Percentiles rank a stretch among this genome's conserved stretches.
Conservation (phyloP, 345 rosid species). For the Aethionema arabicum region DNA sequence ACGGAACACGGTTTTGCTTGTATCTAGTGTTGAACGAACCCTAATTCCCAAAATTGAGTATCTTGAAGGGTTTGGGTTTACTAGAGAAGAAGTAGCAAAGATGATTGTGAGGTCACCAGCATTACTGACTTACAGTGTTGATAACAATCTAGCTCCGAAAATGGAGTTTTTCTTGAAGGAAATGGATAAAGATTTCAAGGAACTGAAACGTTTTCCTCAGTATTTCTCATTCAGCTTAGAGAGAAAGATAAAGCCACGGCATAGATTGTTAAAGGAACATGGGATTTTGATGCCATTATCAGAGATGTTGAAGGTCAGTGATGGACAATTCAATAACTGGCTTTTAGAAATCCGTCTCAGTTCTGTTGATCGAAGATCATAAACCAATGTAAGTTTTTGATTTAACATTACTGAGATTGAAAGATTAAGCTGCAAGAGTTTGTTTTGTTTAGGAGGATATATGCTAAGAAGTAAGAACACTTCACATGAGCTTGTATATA, state of each 20-base stretch:
- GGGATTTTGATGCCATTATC: slow-evolving; percentile 59
- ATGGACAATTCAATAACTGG: slow-evolving; percentile 63
- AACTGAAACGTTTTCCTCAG: slow-evolving; percentile 78
- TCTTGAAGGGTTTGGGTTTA: slow-evolving; percentile 57
- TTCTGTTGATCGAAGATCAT: slow-evolving; percentile 33
- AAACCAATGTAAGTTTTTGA: slow-evolving; percentile 27
- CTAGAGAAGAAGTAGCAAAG: slow-evolving; percentile 48
- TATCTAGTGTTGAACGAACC: slow-evolving; percentile 59
- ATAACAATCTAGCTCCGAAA: slow-evolving; percentile 71
- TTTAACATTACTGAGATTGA: slow-evolving; percentile 1
- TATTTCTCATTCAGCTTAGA: slow-evolving; percentile 87
- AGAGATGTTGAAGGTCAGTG: slow-evolving; percentile 77
- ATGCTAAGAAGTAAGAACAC: background rate
- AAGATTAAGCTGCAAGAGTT: slow-evolving; percentile 16
- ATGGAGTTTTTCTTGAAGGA: slow-evolving; percentile 54
- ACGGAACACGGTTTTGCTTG: slow-evolving; percentile 60
- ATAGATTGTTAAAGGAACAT: slow-evolving; percentile 55
- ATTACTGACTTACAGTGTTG: slow-evolving; percentile 63
- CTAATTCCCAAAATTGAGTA: slow-evolving; percentile 58
- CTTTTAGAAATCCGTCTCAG: slow-evolving; percentile 59
- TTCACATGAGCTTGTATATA: slow-evolving; percentile 3
- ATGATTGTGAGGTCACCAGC: slow-evolving; percentile 84
- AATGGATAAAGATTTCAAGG: slow-evolving; percentile 63
- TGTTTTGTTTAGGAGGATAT: background rate
- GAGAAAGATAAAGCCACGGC: slow-evolving; percentile 78